These are phyloP conservation scores for Cylindrotheca closterium DNA, from an alignment of 108 stramenopile species.

Conservation along the genomic window DNA sequence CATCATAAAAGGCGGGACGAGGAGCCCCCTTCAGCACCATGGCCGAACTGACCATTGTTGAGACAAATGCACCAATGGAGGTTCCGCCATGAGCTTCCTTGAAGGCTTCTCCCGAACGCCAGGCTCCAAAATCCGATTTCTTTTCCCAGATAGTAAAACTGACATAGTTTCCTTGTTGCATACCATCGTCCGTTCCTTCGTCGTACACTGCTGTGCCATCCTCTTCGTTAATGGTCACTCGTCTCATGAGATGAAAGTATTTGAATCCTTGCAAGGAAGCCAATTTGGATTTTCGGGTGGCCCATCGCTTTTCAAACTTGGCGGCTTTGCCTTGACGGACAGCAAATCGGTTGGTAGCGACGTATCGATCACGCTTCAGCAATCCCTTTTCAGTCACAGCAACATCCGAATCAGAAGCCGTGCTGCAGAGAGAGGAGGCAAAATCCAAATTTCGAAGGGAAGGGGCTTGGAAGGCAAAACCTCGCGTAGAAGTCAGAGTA, in stretches of 20 bases:
- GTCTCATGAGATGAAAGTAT: slow-evolving; percentile 87
- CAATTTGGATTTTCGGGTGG: slow-evolving; percentile 73
- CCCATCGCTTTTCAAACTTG: slow-evolving; percentile 89
- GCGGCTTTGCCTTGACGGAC: slow-evolving; percentile 68
- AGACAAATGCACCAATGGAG: slow-evolving; percentile 72
- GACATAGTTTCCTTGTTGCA: slow-evolving; percentile 71
- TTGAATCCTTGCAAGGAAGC: slow-evolving; percentile 78
- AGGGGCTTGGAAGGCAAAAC: too few species aligned
- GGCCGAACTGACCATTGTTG: slow-evolving; percentile 76
- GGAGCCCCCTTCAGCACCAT: slow-evolving; percentile 74
- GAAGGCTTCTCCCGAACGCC: slow-evolving; percentile 86
- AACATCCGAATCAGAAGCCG: too few species aligned
- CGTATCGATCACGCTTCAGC: slow-evolving; percentile 73
- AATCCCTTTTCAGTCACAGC: slow-evolving; percentile 20
- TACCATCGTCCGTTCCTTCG: slow-evolving; percentile 24
- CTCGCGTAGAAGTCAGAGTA: too few species aligned
- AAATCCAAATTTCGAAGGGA: too few species aligned
- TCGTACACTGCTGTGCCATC: slow-evolving; percentile 39
- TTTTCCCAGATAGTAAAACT: slow-evolving; percentile 84
- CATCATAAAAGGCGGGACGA: slow-evolving; percentile 83
- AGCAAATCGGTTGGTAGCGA: slow-evolving; percentile 86
- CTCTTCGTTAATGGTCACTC: slow-evolving; percentile 53
- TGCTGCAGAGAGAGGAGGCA: too few species aligned
- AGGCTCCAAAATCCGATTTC: slow-evolving; percentile 81
- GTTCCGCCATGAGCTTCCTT: slow-evolving; percentile 93